Evolutionary conservation across 805 yeast species (phyloP), one percentile per base, ranked within the genome.

Genomic region (Wickerhamiella alocasiicola): DNA sequence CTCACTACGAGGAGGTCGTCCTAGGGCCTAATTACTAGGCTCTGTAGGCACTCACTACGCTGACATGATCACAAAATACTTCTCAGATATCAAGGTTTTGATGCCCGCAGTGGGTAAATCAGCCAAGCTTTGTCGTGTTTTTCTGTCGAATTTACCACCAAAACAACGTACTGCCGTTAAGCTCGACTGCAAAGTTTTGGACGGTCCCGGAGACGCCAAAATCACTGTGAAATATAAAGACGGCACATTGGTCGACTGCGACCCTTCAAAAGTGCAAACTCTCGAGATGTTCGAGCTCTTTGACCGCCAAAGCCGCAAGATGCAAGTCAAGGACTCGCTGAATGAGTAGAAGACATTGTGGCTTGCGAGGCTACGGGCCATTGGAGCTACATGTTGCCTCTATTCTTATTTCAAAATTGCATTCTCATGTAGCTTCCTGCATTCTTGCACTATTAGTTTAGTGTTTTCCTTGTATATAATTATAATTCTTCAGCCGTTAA

Each of bases 1-100:
- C n/a, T n/a, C n/a, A n/a, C n/a, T n/a, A n/a, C n/a, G n/a, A n/a
- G n/a, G n/a, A n/a, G n/a, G n/a, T n/a, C n/a, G n/a, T n/a, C n/a
- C n/a, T n/a, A n/a, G n/a, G n/a, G n/a, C n/a, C n/a, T n/a, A n/a
- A n/a, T n/a, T n/a, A n/a, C n/a, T n/a, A n/a, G n/a, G n/a, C n/a
- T n/a, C n/a, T n/a, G n/a, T n/a, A n/a, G n/a, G n/a, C n/a, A n/a
- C n/a, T n/a, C n/a, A n/a, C n/a, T n/a, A n/a, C n/a, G 16, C 32
- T 7, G 32, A 13, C 23, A 87, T 87, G 97, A 81, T 87, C 54
- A 88, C 96, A 29, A 84, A 83, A 61, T 87, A 80, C 63, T 83
- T 88, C 64, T 68, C 85, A 26, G 74, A 75, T 48, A 83, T 84
- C 6, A 66, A 67, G 32, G 81, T 88, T 31, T 75, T 68, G 54